Evolutionary conservation across 768 basidiomycete genomes (phyloP), one percentile per base, ranked within the genome.

Genomic region (Boletus barrowsii): DNA sequence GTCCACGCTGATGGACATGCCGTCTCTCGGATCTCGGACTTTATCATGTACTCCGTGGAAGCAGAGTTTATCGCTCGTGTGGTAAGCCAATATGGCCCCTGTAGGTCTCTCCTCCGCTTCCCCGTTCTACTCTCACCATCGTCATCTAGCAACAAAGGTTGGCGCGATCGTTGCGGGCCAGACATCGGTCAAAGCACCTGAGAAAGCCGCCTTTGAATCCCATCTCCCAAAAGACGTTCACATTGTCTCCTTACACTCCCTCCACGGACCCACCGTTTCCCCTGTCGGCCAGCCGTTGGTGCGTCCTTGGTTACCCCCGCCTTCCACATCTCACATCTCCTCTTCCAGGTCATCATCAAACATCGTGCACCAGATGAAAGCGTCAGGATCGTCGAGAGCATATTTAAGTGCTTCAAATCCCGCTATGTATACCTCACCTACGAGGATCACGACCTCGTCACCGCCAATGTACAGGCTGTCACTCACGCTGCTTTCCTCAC

Each of bases 391-490:
- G 94, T 98, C 5, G 93, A 98, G 68, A 80, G 75, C 60, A 85
- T 98, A 36, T 80, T 99, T 47, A 76, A 78, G 5, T 87, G 87
- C 17, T 84, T 98, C 64, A 77, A 81, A 43, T 92, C 90, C 3
- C 84, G 94, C 51, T 92, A 85, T 62, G 96, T 99, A 37, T 86
- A 98, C 68, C 77, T 99, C 39, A 87, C 86, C n/a, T 98, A 97
- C 71, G 90, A 95, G 57, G 93, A 98, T 50, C 97, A 99, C 65
- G 97, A 99, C 64, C 78, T 83, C 40, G 90, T 98, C 45, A 99
- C 97, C 0, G 97, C 97, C 13, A 98, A 98, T 62, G 98, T 97
- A 0, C 97, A 99, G 71, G 97, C 96, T 0, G 96, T 97, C 14
- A 98, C 93, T 0, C 97, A 99, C 63, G 96, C 96, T 13, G 97